Evolutionary conservation across 1,284 basidiomycete genomes (phyloP).

Genomic region (Coniferiporia weirii): DNA sequence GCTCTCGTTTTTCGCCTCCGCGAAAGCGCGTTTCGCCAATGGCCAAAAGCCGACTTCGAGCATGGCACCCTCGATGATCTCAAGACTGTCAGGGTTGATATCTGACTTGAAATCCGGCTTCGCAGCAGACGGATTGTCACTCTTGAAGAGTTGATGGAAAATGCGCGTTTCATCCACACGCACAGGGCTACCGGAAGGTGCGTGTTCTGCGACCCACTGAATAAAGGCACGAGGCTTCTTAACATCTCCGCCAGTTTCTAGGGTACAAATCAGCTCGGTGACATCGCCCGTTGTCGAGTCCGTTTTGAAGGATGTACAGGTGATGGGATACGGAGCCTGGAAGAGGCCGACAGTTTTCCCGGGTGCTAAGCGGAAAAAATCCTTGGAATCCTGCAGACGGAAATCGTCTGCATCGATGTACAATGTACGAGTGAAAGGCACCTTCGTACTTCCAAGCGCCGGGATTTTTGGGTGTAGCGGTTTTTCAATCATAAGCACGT

Average conservation of each 20-base stretch:
- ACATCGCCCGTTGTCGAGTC: constrained; percentile 71
- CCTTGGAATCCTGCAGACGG: constrained; percentile 83
- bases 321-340: constrained; percentile 92
- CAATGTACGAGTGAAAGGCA: constrained; percentile 86
- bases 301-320: constrained; percentile 84
- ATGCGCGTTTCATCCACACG: constrained; percentile 85
- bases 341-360: constrained; percentile 97
- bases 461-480: constrained; percentile 94
- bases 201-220: constrained; percentile 94
- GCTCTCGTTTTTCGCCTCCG: constrained; percentile 64
- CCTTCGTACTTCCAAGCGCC: constrained; percentile 75
- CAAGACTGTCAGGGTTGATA: constrained; percentile 76
- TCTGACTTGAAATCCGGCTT: constrained; percentile 70
- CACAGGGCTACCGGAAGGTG: constrained; percentile 75
- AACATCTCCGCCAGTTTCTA: constrained; percentile 64
- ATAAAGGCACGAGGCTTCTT: constrained; percentile 95
- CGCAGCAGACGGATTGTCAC: constrained; percentile 78
- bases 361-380: constrained; percentile 97
- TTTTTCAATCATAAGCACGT: constrained; percentile 81
- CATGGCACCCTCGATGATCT: constrained; percentile 76
- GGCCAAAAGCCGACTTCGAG: constrained; percentile 89
- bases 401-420: constrained; percentile 98
- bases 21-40: constrained; percentile 68
- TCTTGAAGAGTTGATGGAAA: constrained; percentile 93
- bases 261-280: constrained; percentile 71